Evolutionary conservation across 2,329 filamentous ascomycete species (phyloP), one percentile per base, ranked within the genome.

Genomic region (Cordyceps farinosa): DNA sequence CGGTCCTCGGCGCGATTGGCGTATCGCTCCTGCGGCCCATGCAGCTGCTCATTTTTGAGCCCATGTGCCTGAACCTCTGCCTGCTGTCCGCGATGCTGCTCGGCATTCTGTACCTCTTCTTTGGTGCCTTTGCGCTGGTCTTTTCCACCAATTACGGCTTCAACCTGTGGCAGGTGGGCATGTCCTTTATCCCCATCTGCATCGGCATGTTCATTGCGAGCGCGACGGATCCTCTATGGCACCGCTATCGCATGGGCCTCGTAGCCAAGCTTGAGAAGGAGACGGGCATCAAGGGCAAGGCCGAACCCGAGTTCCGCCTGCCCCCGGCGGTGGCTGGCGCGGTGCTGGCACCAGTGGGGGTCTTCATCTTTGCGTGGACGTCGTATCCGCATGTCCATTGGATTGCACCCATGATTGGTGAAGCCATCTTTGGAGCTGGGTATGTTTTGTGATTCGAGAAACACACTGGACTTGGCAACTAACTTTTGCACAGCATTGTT

Each of bases 301-400:
- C 87, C 64, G 91, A 97, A 79, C 93, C 94, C 9, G 94, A 97
- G 77, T 96, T 90, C 77, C 87, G 92, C 65, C 83, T 97, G 40
- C 90, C 91, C 7, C 87, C 91, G 40, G 85, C 87, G 27, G 89
- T 93, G 58, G 73, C 82, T 8, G 94, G 93, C n/a, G 87, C 87
- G 0, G 76, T 92, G 51, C 76, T 96, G 10, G 91, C 95, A 38
- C 91, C 92, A 5, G 79, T 90, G 62, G 91, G 91, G 7, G 77
- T 98, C 17, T 96, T 97, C 75, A 90, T 91, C 77, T 97, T 97
- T 76, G 92, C 87, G 9, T 97, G 92, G 90, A 92, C 90, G 5
- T 89, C 90, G 15, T 93, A 88, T 73, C 75, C 87, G 2, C 83
- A 76, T 68, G 84, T 97, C 55, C 89, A 91, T 75, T 94, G 87